Evolutionary conservation across 2,329 filamentous ascomycete genomes (phyloP).

Genomic region (Furcasterigmium sp.): DNA sequence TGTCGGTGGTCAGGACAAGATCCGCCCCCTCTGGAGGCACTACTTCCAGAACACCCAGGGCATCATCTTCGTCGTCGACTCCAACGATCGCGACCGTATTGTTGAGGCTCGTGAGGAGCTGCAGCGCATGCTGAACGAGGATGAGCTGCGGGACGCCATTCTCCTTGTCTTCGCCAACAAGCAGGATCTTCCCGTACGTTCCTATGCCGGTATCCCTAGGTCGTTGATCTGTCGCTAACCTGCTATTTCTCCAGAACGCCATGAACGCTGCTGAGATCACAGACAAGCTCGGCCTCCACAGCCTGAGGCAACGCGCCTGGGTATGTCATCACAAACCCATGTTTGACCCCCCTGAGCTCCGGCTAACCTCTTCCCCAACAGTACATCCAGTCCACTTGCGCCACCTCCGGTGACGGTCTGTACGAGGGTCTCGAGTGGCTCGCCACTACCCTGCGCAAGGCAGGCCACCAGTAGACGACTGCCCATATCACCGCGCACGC

Average conservation of each 20-base stretch:
- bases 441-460: constrained; percentile 76
- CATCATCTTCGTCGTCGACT: constrained; percentile 99
- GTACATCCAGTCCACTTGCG: constrained; percentile 99
- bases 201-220: not conserved
- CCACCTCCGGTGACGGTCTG: constrained; percentile 97
- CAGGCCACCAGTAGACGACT: constrained; percentile 53
- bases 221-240: not conserved
- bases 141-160: constrained; percentile 95
- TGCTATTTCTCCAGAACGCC: constrained; percentile 63
- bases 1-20: constrained; percentile 98
- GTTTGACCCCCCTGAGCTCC: no score
- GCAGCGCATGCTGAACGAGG: constrained; percentile 97
- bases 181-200: constrained; percentile 92
- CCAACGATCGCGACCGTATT: constrained; percentile 97
- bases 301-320: constrained; percentile 97
- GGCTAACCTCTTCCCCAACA: constrained; percentile 29
- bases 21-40: constrained; percentile 93
- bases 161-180: constrained; percentile 99
- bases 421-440: constrained; percentile 98
- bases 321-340: constrained; percentile 64
- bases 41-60: constrained; percentile 96
- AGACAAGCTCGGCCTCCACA: constrained; percentile 99
- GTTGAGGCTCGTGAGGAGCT: constrained; percentile 95
- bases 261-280: constrained; percentile 99
- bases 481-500: constrained; percentile 10